phyloP scores from a whole-genome alignment of 352 stramenopile genomes.

The Elongisporangium prolatum region DNA sequence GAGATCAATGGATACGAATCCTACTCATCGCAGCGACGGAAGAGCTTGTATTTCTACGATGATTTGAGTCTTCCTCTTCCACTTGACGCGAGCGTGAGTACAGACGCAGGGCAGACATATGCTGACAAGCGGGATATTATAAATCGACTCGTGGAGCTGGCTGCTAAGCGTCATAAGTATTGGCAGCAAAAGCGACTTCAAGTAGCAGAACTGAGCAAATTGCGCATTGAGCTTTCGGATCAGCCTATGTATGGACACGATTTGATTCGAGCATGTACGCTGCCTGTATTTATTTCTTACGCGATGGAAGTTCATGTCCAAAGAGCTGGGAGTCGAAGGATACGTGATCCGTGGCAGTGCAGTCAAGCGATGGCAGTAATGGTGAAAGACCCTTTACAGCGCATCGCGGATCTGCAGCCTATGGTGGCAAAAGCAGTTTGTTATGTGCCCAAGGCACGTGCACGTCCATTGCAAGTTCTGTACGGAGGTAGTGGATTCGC shows the following conservation, averaged over 20 bases:
- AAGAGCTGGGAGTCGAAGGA: constrained; percentile 15
- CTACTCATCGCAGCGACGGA: constrained; percentile 19
- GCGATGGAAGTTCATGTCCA: constrained; percentile 68
- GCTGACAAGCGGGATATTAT: constrained; percentile 34
- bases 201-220: constrained; percentile 16
- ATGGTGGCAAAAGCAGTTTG: constrained; percentile 67
- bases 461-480: constrained; percentile 24
- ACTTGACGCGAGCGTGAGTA: constrained; percentile 15
- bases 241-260: constrained; percentile 47
- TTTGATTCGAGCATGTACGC: constrained; percentile 36
- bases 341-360: constrained; percentile 14
- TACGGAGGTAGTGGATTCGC: constrained; percentile 39
- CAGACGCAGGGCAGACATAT: constrained; percentile 11
- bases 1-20: constrained; percentile 32
- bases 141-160: constrained; percentile 22
- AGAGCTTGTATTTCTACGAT: constrained; percentile 45
- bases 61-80: constrained; percentile 23
- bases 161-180: constrained; percentile 22
- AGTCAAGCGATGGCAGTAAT: constrained; percentile 42
- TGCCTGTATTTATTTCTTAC: constrained; percentile 64
- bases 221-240: constrained; percentile 26
- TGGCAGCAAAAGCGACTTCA: constrained; percentile 34
- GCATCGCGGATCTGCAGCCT: constrained; percentile 32
- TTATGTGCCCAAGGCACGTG: constrained; percentile 66
- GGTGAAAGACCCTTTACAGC: constrained; percentile 37